A percentile compares a stretch with the other conserved stretches of the same genome.
Evolutionary conservation across 495 filamentous ascomycete species (phyloP).

Genomic region (Aspergillus indologenus): DNA sequence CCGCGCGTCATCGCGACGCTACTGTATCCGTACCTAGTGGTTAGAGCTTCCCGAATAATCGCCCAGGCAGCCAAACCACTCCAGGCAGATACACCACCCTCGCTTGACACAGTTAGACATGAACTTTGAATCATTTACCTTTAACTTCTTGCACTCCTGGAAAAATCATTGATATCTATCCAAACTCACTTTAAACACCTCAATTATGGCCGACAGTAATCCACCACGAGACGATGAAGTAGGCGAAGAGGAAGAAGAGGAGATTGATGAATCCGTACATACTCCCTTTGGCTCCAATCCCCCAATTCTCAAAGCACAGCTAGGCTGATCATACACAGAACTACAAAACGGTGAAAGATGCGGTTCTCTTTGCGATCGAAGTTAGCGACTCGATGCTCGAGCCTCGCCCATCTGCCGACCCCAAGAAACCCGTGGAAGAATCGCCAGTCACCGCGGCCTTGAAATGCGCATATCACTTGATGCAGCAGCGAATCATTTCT

Average conservation of each 20-base stretch:
- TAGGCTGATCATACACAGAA: slow-evolving; percentile 49
- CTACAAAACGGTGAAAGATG: slow-evolving; percentile 93
- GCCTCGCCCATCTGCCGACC: slow-evolving; percentile 57
- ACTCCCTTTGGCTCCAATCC: no score
- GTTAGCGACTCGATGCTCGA: slow-evolving; percentile 87
- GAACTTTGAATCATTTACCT: neutral
- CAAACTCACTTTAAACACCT: neutral
- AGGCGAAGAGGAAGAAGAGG: slow-evolving; percentile 62
- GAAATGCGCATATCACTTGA: slow-evolving; percentile 90
- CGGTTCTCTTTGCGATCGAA: slow-evolving; percentile 92
- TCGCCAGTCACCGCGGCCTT: slow-evolving; percentile 76
- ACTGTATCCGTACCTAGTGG: no score
- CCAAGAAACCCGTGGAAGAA: slow-evolving; percentile 71
- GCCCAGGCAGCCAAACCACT: slow-evolving; percentile 1
- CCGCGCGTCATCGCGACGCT: slow-evolving; percentile 15
- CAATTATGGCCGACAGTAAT: slow-evolving; percentile 44
- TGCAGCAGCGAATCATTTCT: slow-evolving; percentile 97
- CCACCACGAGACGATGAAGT: slow-evolving; percentile 46
- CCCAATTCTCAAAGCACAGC: neutral
- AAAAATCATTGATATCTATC: neutral
- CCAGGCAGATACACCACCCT: slow-evolving; percentile 1
- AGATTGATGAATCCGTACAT: slow-evolving; percentile 68
- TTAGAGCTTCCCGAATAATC: no score
- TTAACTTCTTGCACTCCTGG: neutral
- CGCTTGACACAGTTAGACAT: neutral